A percentile compares a stretch with the other conserved stretches of the same genome.
These are phyloP conservation scores for Pichia sp. DNA, from an alignment of 1,139 yeast genomes.

Conservation along the genomic window DNA sequence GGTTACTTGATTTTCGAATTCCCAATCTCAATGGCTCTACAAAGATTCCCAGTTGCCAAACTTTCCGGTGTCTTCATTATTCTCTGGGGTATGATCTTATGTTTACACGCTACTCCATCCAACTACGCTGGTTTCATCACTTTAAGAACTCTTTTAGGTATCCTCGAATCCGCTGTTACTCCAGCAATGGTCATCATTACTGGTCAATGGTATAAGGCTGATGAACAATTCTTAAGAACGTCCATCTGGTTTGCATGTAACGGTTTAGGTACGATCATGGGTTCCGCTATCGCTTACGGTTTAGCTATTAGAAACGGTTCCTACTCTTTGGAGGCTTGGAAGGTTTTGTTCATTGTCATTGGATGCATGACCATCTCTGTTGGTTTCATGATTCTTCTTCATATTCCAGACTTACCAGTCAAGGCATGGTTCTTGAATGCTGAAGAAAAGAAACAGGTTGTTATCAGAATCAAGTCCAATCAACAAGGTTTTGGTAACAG, in stretches of 20 bases:
- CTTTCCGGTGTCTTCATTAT: conserved; percentile 38
- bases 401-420: conserved; percentile 41
- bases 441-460: conserved; percentile 37
- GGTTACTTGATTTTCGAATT: conserved; percentile 50
- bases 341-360: conserved; percentile 43
- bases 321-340: conserved; percentile 46
- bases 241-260: conserved; percentile 50
- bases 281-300: conserved; percentile 52
- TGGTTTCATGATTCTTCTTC: conserved; percentile 42
- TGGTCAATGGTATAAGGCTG: conserved; percentile 52
- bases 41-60: conserved; percentile 44
- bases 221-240: conserved; percentile 48
- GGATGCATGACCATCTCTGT: conserved; percentile 47
- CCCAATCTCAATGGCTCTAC: conserved; percentile 44
- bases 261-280: conserved; percentile 48
- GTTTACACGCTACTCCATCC: conserved; percentile 42
- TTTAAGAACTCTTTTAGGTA: conserved; percentile 46
- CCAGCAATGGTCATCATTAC: conserved; percentile 56
- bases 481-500: conserved; percentile 48
- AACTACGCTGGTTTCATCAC: conserved; percentile 40
- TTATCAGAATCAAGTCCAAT: conserved; percentile 39
- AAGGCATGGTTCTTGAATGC: conserved; percentile 42
- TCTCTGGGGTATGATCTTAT: conserved; percentile 46
- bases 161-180: conserved; percentile 47
- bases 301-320: conserved; percentile 33